Evolutionary conservation across 306 rosid genomes (phyloP).

Genomic region (Phaseolus lunatus): DNA sequence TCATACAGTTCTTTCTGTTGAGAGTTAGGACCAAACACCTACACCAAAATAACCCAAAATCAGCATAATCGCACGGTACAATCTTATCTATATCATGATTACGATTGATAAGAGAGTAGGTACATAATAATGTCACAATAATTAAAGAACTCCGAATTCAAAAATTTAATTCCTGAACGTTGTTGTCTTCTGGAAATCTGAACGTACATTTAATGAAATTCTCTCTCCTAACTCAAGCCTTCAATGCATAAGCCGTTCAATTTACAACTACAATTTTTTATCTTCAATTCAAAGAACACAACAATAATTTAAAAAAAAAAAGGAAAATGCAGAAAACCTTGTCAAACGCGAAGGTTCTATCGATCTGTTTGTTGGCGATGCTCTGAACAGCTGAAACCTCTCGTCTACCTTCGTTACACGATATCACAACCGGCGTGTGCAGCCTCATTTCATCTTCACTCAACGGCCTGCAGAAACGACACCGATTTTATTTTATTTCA

Average conservation of each 20-base stretch:
- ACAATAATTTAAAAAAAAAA: neutral
- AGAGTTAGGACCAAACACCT: constrained; percentile 97
- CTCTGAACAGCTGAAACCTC: constrained; percentile 90
- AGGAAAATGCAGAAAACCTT: constrained; percentile 59
- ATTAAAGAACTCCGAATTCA: constrained; percentile 30
- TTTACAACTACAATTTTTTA: neutral
- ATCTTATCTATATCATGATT: constrained; percentile 9
- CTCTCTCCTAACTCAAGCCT: constrained; percentile 24
- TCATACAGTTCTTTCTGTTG: constrained; percentile 91
- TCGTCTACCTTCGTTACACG: constrained; percentile 81
- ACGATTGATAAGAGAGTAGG: constrained; percentile 13
- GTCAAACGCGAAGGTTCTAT: constrained; percentile 89
- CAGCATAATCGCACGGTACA: constrained; percentile 36
- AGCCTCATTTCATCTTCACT: constrained; percentile 87
- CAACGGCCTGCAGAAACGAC: constrained; percentile 72
- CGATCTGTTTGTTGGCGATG: constrained; percentile 99
- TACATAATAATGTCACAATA: constrained; percentile 11
- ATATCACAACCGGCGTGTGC: constrained; percentile 93
- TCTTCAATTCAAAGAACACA: neutral
- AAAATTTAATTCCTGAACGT: constrained; percentile 33
- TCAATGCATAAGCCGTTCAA: constrained; percentile 2
- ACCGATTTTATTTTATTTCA: neutral
- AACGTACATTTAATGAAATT: constrained; percentile 5
- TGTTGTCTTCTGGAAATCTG: constrained; percentile 22
- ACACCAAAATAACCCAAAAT: constrained; percentile 46